Base-by-base conservation (phyloP, 2,329 filamentous ascomycete species). In the Exophiala aquamarina region DNA sequence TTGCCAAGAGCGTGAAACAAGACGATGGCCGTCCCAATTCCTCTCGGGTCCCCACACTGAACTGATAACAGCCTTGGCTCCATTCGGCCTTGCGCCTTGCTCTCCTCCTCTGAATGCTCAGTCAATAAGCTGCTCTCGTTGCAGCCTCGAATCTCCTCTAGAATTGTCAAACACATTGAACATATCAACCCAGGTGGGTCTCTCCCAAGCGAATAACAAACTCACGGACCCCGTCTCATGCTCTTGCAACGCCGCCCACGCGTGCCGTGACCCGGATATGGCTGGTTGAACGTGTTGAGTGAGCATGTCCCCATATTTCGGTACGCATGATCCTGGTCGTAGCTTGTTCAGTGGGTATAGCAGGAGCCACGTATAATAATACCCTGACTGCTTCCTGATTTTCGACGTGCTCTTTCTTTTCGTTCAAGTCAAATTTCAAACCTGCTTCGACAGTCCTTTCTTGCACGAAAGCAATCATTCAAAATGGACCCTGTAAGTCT, bases 41-140 rank as follows among this genome's bases (percentile, higher is more conserved):
- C 23, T 11, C 23, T 26, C 23, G 11, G 6, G 23, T 26, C 23
- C 11, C 23, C 23, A 26, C 23, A 26, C 6, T 6, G 23, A 6
- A 40, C 43, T 46, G 43, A 46, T 46, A 46, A 46, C 43, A 46
- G 43, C 21, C 43, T 46, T 46, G 43, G 43, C 43, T 29, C 28
- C 32, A 18, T 34, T 14, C 35, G 18, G 13, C 13, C 35, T 20
- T 37, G 14, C 11, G 15, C 35, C 14, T 10, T 20, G 35, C 8
- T 17, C 32, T 15, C 32, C 14, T 35, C 28, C 9, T 31, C 9
- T 31, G 28, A n/a, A n/a, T n/a, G 23, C 23, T 26, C 23, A 26
- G 7, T 26, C 36, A 39, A 21, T 23, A 14, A 26, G 9, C 6
- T 21, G 19, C 19, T 8, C 13, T 26, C 36, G 13, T 26, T 26